Conservation (phyloP, 768 basidiomycete genomes). For the Suillus cothurnatus region DNA sequence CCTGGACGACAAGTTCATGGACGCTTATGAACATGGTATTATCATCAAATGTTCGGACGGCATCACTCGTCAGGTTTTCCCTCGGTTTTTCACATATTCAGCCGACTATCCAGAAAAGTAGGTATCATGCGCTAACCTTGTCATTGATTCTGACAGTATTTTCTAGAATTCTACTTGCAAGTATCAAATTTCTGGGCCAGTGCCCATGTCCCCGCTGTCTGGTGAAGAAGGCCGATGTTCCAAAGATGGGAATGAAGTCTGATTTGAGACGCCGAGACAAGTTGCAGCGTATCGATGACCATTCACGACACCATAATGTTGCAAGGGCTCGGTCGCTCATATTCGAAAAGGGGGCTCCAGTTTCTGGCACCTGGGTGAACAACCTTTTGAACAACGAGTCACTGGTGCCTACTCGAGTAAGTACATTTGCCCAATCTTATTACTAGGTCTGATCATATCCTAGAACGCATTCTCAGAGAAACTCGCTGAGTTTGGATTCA, state of each 20-base stretch:
- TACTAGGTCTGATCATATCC: not conserved
- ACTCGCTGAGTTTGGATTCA: not conserved
- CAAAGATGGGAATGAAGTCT: constrained; percentile 10
- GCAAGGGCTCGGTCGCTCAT: constrained; percentile 10
- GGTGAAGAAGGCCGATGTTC: constrained; percentile 11
- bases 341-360: constrained; percentile 5
- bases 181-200: constrained; percentile 23
- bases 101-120: constrained; percentile 28
- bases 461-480: constrained; percentile 3
- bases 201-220: constrained; percentile 25
- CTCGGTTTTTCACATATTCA: constrained; percentile 21
- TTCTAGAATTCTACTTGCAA: constrained; percentile 21
- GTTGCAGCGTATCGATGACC: constrained; percentile 2
- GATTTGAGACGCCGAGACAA: constrained; percentile 4
- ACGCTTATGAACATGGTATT: constrained; percentile 21
- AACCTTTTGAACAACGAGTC: constrained; percentile 4
- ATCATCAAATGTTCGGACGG: constrained; percentile 19
- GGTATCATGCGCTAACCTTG: not conserved
- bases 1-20: constrained; percentile 17
- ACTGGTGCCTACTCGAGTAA: constrained; percentile 9
- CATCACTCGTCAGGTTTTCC: constrained; percentile 16
- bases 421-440: not conserved
- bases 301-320: not conserved
- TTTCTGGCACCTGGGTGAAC: constrained; percentile 7
- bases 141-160: not conserved